Conservation (phyloP, 2,329 filamentous ascomycete species). For the Penicillium occitanis region DNA sequence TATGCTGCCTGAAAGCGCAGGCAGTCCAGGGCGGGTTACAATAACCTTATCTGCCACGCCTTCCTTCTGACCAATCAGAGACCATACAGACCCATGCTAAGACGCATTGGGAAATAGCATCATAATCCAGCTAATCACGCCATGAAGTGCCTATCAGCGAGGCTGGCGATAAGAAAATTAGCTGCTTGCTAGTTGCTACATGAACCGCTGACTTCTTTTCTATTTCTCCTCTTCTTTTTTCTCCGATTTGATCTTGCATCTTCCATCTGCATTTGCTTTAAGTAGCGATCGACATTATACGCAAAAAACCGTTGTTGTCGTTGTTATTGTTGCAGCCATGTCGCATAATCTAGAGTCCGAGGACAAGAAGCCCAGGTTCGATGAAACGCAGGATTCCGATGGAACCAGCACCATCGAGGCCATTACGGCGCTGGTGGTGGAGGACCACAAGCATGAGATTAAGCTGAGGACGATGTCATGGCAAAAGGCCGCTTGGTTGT, state of each 20-base stretch:
- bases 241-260: not conserved
- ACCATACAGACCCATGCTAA: not conserved
- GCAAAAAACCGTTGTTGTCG: not conserved
- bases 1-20: not conserved
- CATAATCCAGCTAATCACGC: constrained; percentile 10
- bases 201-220: not conserved
- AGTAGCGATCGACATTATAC: not conserved
- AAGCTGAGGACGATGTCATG: constrained; percentile 55
- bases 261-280: not conserved
- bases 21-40: not conserved
- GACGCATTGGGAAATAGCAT: constrained; percentile 6
- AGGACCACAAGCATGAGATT: constrained; percentile 52
- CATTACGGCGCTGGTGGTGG: constrained; percentile 31
- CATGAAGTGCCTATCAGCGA: constrained; percentile 5
- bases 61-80: not conserved
- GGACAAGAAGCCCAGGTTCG: not conserved
- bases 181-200: not conserved
- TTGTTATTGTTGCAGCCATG: constrained; percentile 1
- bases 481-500: constrained; percentile 53
- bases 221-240: not conserved
- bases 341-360: constrained; percentile 8
- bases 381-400: constrained; percentile 11
- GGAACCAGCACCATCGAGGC: constrained; percentile 22
- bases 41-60: constrained; percentile 13
- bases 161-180: not conserved